Evolutionary conservation across 768 basidiomycete species (phyloP).

Genomic region (Psilocybe sp.): DNA sequence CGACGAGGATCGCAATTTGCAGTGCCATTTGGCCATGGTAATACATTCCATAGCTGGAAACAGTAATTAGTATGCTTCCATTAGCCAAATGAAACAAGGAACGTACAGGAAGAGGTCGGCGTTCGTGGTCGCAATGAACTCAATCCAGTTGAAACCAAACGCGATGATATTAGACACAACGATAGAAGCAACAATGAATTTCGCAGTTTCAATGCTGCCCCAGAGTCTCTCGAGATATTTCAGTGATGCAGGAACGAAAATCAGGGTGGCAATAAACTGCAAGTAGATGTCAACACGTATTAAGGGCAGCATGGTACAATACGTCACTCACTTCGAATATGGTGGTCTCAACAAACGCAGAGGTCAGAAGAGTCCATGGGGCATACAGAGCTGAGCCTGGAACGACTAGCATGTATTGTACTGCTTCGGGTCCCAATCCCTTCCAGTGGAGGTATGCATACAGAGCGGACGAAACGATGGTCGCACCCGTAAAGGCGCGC

Average conservation of each 20-base stretch:
- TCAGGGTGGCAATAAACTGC: constrained; percentile 74
- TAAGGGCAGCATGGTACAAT: constrained; percentile 1
- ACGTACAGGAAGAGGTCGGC: constrained; percentile 78
- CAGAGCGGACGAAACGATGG: constrained; percentile 52
- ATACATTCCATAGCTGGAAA: constrained; percentile 73
- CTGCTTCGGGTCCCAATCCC: constrained; percentile 32
- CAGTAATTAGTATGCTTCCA: constrained; percentile 5
- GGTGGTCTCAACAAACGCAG: constrained; percentile 81
- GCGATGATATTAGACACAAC: constrained; percentile 86
- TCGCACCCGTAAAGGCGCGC: constrained; percentile 64
- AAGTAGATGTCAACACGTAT: constrained; percentile 7
- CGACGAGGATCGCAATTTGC: constrained; percentile 86
- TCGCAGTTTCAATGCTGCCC: constrained; percentile 82
- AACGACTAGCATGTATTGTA: constrained; percentile 73
- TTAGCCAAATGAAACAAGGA: constrained; percentile 3
- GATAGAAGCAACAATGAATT: constrained; percentile 81
- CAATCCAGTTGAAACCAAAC: constrained; percentile 85
- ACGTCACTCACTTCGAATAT: constrained; percentile 70
- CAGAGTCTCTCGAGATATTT: constrained; percentile 94
- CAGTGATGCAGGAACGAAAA: constrained; percentile 78
- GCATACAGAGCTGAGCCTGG: constrained; percentile 81
- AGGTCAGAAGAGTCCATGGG: constrained; percentile 94
- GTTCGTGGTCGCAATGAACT: constrained; percentile 66
- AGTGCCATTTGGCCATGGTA: constrained; percentile 94
- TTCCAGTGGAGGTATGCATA: constrained; percentile 68